phyloP scores from a whole-genome alignment of 2,329 filamentous ascomycete genomes.

The Thelonectria rubi region DNA sequence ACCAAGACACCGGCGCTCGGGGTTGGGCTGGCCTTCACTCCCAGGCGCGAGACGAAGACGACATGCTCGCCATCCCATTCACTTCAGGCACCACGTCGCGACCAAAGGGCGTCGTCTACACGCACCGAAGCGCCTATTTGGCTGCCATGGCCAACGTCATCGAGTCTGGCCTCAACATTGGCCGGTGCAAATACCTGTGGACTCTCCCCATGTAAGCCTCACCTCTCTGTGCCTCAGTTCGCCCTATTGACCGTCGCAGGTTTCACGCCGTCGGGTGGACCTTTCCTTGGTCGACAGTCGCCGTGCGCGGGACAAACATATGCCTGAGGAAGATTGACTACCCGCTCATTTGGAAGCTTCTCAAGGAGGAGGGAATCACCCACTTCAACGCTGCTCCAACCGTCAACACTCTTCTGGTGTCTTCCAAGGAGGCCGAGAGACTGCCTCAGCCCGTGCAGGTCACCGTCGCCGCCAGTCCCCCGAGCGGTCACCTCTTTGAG shows the following conservation, averaged over 20 bases:
- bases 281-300: slow-evolving; percentile 92
- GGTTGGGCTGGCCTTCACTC: slow-evolving; percentile 82
- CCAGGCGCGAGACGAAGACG: slow-evolving; percentile 78
- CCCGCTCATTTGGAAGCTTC: slow-evolving; percentile 85
- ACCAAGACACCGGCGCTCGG: slow-evolving; percentile 68
- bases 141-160: slow-evolving; percentile 86
- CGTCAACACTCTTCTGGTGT: slow-evolving; percentile 92
- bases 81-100: slow-evolving; percentile 91
- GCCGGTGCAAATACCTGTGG: slow-evolving; percentile 86
- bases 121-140: slow-evolving; percentile 86
- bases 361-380: slow-evolving; percentile 87
- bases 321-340: slow-evolving; percentile 97
- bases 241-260: slow-evolving; percentile 44
- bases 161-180: slow-evolving; percentile 83
- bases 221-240: slow-evolving; percentile 25
- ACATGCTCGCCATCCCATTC: slow-evolving; percentile 86
- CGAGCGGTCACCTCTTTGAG: slow-evolving; percentile 89
- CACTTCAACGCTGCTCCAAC: slow-evolving; percentile 97
- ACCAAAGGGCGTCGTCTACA: slow-evolving; percentile 94
- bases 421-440: slow-evolving; percentile 75
- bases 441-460: slow-evolving; percentile 80
- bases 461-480: slow-evolving; percentile 91
- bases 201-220: slow-evolving; percentile 85
- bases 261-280: slow-evolving; percentile 82
- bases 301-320: slow-evolving; percentile 92